Evolutionary conservation across 2,329 filamentous ascomycete species (phyloP).

Genomic region (Curvularia spicifera): DNA sequence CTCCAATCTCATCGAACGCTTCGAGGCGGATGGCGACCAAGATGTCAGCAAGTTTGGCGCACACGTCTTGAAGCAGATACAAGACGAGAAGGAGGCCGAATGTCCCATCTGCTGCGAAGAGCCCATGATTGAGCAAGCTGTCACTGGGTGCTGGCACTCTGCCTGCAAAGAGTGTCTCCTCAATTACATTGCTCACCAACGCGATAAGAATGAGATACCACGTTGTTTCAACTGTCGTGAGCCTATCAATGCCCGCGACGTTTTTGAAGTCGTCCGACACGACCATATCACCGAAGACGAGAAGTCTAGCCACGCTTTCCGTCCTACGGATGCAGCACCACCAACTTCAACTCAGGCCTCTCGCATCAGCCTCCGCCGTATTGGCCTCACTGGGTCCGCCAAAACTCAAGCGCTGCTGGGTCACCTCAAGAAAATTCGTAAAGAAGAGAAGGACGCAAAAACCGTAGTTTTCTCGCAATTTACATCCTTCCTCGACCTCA

Average conservation of each 20-base stretch:
- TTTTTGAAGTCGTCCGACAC: conserved; percentile 91
- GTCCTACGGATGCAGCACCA: conserved; percentile 32
- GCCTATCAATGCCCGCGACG: conserved; percentile 77
- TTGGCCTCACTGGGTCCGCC: conserved; percentile 76
- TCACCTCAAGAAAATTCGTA: conserved; percentile 73
- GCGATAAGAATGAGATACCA: conserved; percentile 74
- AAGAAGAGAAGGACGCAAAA: conserved; percentile 73
- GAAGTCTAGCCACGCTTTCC: conserved; percentile 52
- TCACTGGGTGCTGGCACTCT: conserved; percentile 97
- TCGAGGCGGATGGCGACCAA: conserved; percentile 68
- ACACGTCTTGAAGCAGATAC: conserved; percentile 87
- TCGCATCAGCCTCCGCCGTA: conserved; percentile 66
- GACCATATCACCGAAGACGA: conserved; percentile 60
- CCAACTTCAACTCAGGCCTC: conserved; percentile 42
- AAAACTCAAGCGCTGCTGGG: conserved; percentile 83
- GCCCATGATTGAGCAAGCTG: conserved; percentile 91
- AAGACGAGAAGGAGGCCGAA: conserved; percentile 84
- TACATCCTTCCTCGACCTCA: conserved; percentile 91
- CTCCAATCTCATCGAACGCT: conserved; percentile 80
- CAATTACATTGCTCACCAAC: conserved; percentile 87
- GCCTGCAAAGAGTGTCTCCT: conserved; percentile 94
- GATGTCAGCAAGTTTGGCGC: conserved; percentile 79
- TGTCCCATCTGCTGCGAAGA: conserved; percentile 96
- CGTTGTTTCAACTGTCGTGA: conserved; percentile 92
- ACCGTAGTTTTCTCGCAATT: conserved; percentile 97